Evolutionary conservation across 2,329 filamentous ascomycete species (phyloP), one percentile per base, ranked within the genome.

Genomic region (Colletotrichum australisinense): DNA sequence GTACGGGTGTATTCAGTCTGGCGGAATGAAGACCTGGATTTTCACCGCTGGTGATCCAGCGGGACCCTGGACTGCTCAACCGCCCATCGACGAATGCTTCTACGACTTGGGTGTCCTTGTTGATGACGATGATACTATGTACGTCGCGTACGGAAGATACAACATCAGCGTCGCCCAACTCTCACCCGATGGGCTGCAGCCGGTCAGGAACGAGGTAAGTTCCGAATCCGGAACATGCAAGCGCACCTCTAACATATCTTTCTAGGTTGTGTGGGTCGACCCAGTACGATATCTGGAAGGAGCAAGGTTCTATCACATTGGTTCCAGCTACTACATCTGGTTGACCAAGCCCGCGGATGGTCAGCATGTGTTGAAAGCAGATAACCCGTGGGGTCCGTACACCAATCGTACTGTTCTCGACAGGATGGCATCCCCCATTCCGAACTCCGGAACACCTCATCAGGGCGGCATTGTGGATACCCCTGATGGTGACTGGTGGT

Each of bases 401-500:
- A 83, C 83, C 35, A 77, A 78, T 28, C 81, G 83, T 22, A 76
- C 84, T 0, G 79, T 90, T 0, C 79, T 86, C 22, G 77, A 85
- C 42, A 77, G 79, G 52, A 73, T 73, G 66, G 6, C 66, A 0
- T 73, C 70, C 6, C 70, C 70, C 8, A 81, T 88, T 5, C 64
- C 0, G 79, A 83, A 1, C 86, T 87, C 0, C 73, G 89, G 3
- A 42, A 81, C 0, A 83, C 84, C 86, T 0, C 87, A 90, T 71
- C 90, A 92, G 77, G 89, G 89, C 0, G 85, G 86, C 16, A 79
- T 91, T 2, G 84, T 91, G 1, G 83, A 89, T 30, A 89, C 87
- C 0, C 83, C 84, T 1, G 78, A 83, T 7, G 87, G 87, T 0
- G 79, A 86, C 16, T 91, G 89, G 89, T 90, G 88, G 76, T 91